Base-by-base conservation (phyloP, 495 filamentous ascomycete genomes). In the Xylaria curta region DNA sequence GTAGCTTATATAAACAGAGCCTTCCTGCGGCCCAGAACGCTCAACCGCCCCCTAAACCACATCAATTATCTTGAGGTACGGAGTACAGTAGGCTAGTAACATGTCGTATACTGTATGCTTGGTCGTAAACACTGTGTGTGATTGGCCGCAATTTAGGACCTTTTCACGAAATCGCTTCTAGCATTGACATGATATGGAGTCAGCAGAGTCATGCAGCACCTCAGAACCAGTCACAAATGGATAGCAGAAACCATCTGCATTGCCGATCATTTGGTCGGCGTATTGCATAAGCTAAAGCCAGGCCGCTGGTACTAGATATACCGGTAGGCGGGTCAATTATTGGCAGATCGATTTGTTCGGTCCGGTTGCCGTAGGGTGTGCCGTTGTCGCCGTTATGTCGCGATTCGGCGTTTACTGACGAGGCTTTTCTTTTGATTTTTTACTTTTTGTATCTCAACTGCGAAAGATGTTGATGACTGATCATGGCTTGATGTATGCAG, bases 151-250 rank as follows among this genome's bases (percentile, higher is more conserved):
- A 65, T 65, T 31, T 65, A 33, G 42, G 24, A 47, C 42, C 13
- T 49, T 47, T 65, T 65, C n/a, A 65, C 42, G 36, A 31, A 47
- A 65, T 46, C 42, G 33, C 26, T 33, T 47, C 42, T 26, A 46
- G 26, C 19, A 36, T 38, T 53, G 46, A 54, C 33, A 31, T 49
- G n/a, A 36, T 54, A 67, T 40, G 47, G 49, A 67, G 65, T 56
- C 65, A 67, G 49, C 65, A 67, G 65, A 67, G 65, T 67, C 65
- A 67, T 67, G 65, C 65, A 56, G 38, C 28, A 51, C 28, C n/a
- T 38, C 10, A 53, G 3, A 31, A 15, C 63, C 63, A 66, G 40
- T 66, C 42, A 66, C 63, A 54, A 56, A 53, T 4, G 4, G 26
- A 63, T 44, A 42, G 60, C 12, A 15, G 13, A 46, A 63, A 63